Evolutionary conservation across 2,329 filamentous ascomycete genomes (phyloP), one percentile per base, ranked within the genome.

Genomic region (Alternaria sp.): DNA sequence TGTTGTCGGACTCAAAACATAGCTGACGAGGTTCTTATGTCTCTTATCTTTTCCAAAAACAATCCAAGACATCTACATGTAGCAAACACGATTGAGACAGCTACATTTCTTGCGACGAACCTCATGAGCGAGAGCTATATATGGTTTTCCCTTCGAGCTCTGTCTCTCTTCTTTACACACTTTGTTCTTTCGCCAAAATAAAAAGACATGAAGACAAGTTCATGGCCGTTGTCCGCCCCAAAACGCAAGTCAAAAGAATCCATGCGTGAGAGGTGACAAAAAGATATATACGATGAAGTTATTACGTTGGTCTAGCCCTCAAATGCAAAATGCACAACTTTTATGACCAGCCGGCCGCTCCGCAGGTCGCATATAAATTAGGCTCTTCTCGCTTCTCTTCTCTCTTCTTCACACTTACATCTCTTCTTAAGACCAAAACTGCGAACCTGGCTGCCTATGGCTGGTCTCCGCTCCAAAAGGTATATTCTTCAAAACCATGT

Each of bases 191-290:
- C 0, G 7, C 28, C 12, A 30, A 30, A 30, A 30, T 2, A 5
- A 30, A 30, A 30, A 14, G 12, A 14, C 0, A 4, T 1, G 0
- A 30, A 4, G 12, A 12, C n/a, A 6, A 7, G 5, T 1, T 2
- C 2, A 30, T 30, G 28, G 12, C 5, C 12, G 28, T 14, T 15
- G 5, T 33, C 6, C 12, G 30, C 30, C 0, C 30, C 10, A 33
- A 33, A 33, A 33, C 0, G 2, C 12, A 14, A 6, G 2, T 6
- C 2, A 6, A 1, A 30, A 6, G 12, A 30, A 6, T 0, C 0
- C 5, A 30, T 14, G 28, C 15, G 30, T 33, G 30, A 33, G 30
- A 33, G 1, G 30, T 2, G 30, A 33, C 30, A 30, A 14, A 1
- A 30, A 6, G 3, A 14, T 14, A 14, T 14, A 6, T 14, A 30